These are phyloP conservation scores for Leishmania lainsoni DNA, from an alignment of 208 protist genomes.

Conservation along the genomic window DNA sequence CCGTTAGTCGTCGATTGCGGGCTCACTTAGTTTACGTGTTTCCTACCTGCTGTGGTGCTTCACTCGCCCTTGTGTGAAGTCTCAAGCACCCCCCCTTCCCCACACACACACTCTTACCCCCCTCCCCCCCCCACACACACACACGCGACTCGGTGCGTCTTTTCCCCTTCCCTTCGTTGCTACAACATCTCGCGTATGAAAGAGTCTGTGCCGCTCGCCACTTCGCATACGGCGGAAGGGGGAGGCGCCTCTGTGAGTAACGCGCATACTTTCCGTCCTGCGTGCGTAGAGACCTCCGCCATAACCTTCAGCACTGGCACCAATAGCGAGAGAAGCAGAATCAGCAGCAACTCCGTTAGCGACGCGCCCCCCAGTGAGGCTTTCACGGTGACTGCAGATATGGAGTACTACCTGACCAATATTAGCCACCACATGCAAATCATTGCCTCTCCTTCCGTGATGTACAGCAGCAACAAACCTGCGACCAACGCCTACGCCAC, in stretches of 20 bases:
- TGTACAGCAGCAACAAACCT: slow-evolving; percentile 4
- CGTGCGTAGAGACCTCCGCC: slow-evolving; percentile 8
- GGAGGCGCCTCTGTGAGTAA: background rate
- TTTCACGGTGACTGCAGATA: no score
- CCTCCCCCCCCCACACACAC: background rate
- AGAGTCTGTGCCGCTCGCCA: slow-evolving; percentile 11
- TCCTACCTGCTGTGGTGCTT: background rate
- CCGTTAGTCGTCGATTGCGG: background rate
- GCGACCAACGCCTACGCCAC: background rate
- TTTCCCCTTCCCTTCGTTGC: background rate
- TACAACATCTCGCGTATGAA: background rate
- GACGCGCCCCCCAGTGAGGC: background rate
- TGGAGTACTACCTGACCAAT: background rate
- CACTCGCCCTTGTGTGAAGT: background rate
- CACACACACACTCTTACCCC: background rate
- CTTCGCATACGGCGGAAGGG: slow-evolving; percentile 14
- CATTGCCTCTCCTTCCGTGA: no score
- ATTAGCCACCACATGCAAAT: background rate
- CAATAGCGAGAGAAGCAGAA: background rate
- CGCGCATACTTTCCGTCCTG: slow-evolving; percentile 10
- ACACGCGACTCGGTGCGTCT: background rate
- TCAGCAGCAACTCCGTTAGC: background rate
- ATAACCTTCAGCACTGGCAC: background rate
- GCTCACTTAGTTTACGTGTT: background rate
- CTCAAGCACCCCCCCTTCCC: background rate